Percentiles rank a stretch among this genome's conserved stretches.
These are phyloP conservation scores for Candida glaebosa DNA, from an alignment of 805 yeast genomes.

Conservation along the genomic window DNA sequence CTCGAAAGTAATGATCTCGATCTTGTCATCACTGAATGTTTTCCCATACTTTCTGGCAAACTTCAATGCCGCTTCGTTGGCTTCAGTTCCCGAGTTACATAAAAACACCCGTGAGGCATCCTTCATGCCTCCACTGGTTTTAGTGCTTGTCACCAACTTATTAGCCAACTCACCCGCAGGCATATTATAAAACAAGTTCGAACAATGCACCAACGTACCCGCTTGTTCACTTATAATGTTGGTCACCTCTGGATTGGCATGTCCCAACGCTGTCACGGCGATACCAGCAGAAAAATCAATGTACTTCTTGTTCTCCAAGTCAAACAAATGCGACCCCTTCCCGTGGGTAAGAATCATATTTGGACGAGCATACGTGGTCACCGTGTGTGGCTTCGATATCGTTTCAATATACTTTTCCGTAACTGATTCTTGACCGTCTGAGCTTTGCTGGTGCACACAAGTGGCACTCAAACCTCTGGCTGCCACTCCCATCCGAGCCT, in stretches of 20 bases:
- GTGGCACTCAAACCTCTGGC: background rate
- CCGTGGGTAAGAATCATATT: slow-evolving; percentile 76
- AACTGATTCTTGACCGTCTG: slow-evolving; percentile 27
- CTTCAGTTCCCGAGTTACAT: slow-evolving; percentile 59
- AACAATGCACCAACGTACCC: slow-evolving; percentile 68
- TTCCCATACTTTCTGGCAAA: slow-evolving; percentile 79
- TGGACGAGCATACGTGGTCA: slow-evolving; percentile 80
- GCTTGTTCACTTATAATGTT: slow-evolving; percentile 72
- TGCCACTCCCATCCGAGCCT: background rate
- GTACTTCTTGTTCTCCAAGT: slow-evolving; percentile 71
- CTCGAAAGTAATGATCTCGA: slow-evolving; percentile 81
- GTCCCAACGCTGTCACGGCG: slow-evolving; percentile 96
- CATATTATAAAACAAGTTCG: slow-evolving; percentile 80
- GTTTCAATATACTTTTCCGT: slow-evolving; percentile 42
- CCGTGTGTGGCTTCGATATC: slow-evolving; percentile 51
- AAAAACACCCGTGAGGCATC: slow-evolving; percentile 71
- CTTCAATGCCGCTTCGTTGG: slow-evolving; percentile 57
- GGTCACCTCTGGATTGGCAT: slow-evolving; percentile 71
- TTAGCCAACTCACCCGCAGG: slow-evolving; percentile 80
- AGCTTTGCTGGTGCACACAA: background rate
- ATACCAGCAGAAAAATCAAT: slow-evolving; percentile 95
- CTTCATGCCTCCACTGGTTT: slow-evolving; percentile 71
- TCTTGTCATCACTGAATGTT: slow-evolving; percentile 48
- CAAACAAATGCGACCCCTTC: slow-evolving; percentile 76
- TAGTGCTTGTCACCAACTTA: slow-evolving; percentile 66